Evolutionary conservation across 805 yeast species (phyloP), one percentile per base, ranked within the genome.

Genomic region (Candida pini): DNA sequence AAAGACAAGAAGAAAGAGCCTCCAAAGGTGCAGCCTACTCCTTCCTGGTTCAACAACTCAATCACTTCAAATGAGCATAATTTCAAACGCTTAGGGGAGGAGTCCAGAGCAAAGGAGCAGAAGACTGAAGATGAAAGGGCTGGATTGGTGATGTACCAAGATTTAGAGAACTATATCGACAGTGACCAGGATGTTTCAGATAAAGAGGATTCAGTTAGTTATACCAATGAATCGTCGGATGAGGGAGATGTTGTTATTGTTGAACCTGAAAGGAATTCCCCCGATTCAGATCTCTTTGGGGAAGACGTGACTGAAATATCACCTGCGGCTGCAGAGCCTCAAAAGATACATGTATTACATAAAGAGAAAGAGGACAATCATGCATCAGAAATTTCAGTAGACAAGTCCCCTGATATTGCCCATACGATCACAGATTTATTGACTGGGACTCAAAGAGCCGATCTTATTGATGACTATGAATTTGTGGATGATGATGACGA

Each of bases 401-500:
- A 8, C 7, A 18, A 28, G n/a, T n/a, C n/a, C n/a, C n/a, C n/a
- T n/a, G n/a, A n/a, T 4, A 18, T 8, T n/a, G 15, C 25, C 25
- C 10, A 7, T 22, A 12, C 7, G 4, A 23, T 18, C 3, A 18
- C 18, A 9, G 16, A 28, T 8, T 18, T 18, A 9, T 12, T 28
- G 23, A 28, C 17, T 10, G 31, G 22, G 8, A 18, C 6, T 25
- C 39, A 40, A 23, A 45, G 37, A 18, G 14, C 36, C 9, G 43
- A 43, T 28, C 36, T 34, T 9, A 26, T 41, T 2, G 40, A 47
- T 7, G 83, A 78, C 35, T 82, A 80, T 47, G 84, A 76, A 35
- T 81, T 81, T 53, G 77, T 76, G 17, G 88, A 84, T 35, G 80
- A 78, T 13, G 97, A 89, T 38, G 95, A 87, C 38, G 78, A 76